A percentile compares a stretch with the other conserved stretches of the same genome.
Evolutionary conservation across 768 basidiomycete species (phyloP).

Genomic region (Pisolithus marmoratus): DNA sequence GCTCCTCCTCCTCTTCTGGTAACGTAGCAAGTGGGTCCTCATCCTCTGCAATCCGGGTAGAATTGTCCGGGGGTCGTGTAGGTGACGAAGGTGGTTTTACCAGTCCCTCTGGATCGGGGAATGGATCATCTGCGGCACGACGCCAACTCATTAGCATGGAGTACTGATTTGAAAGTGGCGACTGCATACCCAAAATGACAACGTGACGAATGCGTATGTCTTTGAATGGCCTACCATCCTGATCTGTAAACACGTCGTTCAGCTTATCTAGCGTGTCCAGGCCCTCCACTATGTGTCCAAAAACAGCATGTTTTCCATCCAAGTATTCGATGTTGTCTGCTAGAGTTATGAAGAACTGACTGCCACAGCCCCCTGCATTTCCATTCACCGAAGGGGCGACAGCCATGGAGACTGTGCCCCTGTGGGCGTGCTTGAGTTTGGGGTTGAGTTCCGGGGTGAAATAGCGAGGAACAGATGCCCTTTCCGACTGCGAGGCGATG

Average conservation of each 20-base stretch:
- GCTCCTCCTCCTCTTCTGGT: conserved; percentile 84
- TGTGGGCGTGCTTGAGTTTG: conserved; percentile 73
- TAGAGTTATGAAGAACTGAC: conserved; percentile 96
- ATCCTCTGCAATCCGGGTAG: conserved; percentile 89
- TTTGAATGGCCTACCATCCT: conserved; percentile 86
- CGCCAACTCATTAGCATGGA: conserved; percentile 1
- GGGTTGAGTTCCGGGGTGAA: conserved; percentile 81
- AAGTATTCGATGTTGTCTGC: conserved; percentile 90
- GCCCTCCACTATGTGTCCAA: conserved; percentile 94
- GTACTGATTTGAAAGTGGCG: neutral
- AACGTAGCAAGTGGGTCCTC: conserved; percentile 82
- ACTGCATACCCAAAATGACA: conserved; percentile 73
- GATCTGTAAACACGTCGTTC: conserved; percentile 87
- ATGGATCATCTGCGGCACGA: conserved; percentile 76
- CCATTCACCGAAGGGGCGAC: conserved; percentile 76
- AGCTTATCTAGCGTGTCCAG: conserved; percentile 87
- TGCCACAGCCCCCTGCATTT: conserved; percentile 75
- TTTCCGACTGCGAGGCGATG: conserved; percentile 44
- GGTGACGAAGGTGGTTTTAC: conserved; percentile 71
- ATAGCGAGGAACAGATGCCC: conserved; percentile 54
- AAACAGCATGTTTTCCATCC: conserved; percentile 90
- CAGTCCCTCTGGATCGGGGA: conserved; percentile 78
- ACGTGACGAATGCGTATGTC: conserved; percentile 94
- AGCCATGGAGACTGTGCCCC: conserved; percentile 97
- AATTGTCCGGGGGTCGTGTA: conserved; percentile 74